These are phyloP conservation scores for Sarocladium brachiariae DNA, from an alignment of 2,329 filamentous ascomycete genomes.

Conservation along the genomic window DNA sequence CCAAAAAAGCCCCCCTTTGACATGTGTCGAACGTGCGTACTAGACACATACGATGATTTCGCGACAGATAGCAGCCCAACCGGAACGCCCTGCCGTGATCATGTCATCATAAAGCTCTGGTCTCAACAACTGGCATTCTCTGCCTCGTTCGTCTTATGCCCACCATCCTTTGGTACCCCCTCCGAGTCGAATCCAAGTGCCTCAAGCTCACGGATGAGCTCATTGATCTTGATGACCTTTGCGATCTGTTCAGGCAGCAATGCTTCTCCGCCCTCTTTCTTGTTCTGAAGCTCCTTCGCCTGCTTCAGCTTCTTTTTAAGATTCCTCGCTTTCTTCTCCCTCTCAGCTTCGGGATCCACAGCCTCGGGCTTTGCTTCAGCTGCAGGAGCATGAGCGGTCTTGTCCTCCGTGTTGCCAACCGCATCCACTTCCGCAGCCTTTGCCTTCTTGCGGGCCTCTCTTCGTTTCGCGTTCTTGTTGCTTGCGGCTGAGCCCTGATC, in stretches of 20 bases:
- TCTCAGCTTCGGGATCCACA: conserved; percentile 65
- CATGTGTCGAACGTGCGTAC: too few species aligned
- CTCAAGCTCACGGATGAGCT: conserved; percentile 83
- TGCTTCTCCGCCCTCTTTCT: conserved; percentile 79
- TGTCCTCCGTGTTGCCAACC: conserved; percentile 49
- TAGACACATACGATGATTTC: too few species aligned
- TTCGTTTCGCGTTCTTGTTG: conserved; percentile 82
- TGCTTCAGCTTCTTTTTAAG: conserved; percentile 93
- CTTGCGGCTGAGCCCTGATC: conserved; percentile 43
- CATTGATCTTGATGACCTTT: conserved; percentile 95
- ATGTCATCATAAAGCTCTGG: background rate
- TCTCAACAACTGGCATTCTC: background rate
- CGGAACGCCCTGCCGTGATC: background rate
- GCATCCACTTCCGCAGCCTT: conserved; percentile 30
- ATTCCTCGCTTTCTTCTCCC: conserved; percentile 87
- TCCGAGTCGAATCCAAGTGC: conserved; percentile 76
- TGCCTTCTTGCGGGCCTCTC: conserved; percentile 49
- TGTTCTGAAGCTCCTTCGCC: conserved; percentile 80
- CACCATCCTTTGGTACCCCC: conserved; percentile 47
- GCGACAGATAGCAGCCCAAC: background rate
- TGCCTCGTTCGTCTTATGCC: background rate
- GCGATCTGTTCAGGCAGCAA: conserved; percentile 91
- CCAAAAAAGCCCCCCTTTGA: too few species aligned
- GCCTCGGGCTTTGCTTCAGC: conserved; percentile 30
- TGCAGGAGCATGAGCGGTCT: conserved; percentile 16